Evolutionary conservation across 306 rosid genomes (phyloP).

Genomic region (Alnus rubra): DNA sequence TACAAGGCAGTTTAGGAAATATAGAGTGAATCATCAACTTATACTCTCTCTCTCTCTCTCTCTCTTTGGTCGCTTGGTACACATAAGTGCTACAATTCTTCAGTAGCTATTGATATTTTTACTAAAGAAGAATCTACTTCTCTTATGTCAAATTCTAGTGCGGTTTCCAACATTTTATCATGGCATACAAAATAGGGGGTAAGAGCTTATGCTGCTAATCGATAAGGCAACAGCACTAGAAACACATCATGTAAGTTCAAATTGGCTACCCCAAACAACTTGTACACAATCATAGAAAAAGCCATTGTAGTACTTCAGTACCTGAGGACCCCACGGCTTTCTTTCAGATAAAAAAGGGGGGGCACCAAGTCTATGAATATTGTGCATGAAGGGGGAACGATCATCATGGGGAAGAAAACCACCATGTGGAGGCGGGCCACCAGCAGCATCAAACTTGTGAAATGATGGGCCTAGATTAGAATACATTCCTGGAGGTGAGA

Average conservation of each 20-base stretch:
- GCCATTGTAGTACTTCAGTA: slow-evolving; percentile 32
- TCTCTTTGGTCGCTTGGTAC: background rate
- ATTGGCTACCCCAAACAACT: slow-evolving; percentile 15
- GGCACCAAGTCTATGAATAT: slow-evolving; percentile 56
- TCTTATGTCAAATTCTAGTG: background rate
- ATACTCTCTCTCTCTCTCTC: background rate
- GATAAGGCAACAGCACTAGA: background rate
- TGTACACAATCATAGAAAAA: slow-evolving; percentile 17
- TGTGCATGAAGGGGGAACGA: slow-evolving; percentile 62
- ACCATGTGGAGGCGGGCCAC: slow-evolving; percentile 53
- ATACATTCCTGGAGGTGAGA: slow-evolving; percentile 82
- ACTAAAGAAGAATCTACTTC: slow-evolving; percentile 1
- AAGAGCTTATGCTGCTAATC: background rate
- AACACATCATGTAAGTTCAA: background rate
- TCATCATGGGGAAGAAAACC: slow-evolving; percentile 69
- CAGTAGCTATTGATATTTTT: background rate
- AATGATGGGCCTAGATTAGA: slow-evolving; percentile 71
- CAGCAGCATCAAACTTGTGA: slow-evolving; percentile 55
- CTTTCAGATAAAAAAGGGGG: slow-evolving; percentile 67
- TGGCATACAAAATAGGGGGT: background rate
- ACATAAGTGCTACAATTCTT: background rate
- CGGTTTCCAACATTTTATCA: background rate
- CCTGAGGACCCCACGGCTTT: slow-evolving; percentile 93
- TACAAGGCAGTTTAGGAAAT: slow-evolving; percentile 35
- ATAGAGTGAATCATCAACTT: background rate